Conservation (phyloP, 192 early-diverging fungal genomes). For the Linnemannia schmuckeri region DNA sequence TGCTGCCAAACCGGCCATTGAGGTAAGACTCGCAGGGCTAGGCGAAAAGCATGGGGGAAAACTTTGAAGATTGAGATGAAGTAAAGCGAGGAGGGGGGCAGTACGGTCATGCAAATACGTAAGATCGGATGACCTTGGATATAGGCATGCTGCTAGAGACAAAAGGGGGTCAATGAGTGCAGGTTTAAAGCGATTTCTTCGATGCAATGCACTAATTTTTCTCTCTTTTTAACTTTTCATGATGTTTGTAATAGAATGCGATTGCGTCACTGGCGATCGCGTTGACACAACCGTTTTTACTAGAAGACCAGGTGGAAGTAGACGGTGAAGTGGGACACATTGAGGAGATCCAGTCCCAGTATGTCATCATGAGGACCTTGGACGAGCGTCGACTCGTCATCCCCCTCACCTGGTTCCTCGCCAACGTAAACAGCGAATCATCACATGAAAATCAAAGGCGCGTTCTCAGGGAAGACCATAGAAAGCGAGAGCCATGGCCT, state of each 20-base stretch:
- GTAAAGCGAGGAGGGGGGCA: background rate
- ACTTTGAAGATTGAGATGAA: background rate
- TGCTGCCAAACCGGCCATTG: constrained; percentile 56
- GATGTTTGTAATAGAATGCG: constrained; percentile 26
- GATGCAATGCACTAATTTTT: background rate
- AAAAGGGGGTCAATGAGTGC: background rate
- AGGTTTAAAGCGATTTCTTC: background rate
- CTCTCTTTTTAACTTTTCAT: background rate
- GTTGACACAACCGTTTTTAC: constrained; percentile 57
- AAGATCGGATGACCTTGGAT: background rate
- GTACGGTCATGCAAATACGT: background rate
- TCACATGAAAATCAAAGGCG: too few relatives aligned
- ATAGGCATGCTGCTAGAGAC: background rate
- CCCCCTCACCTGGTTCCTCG: constrained; percentile 55
- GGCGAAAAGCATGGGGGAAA: background rate
- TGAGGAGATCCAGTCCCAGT: constrained; percentile 61
- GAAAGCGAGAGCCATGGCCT: too few relatives aligned
- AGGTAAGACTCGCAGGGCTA: constrained; percentile 13
- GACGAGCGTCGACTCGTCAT: constrained; percentile 56
- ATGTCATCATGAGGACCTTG: constrained; percentile 50
- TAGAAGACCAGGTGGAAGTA: constrained; percentile 56
- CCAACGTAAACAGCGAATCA: constrained; percentile 22
- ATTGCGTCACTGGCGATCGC: constrained; percentile 59
- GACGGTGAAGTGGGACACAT: constrained; percentile 47
- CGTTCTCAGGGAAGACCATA: too few relatives aligned